Evolutionary conservation across 352 stramenopile species (phyloP), one percentile per base, ranked within the genome.

Genomic region (Phytopythium delawarense): DNA sequence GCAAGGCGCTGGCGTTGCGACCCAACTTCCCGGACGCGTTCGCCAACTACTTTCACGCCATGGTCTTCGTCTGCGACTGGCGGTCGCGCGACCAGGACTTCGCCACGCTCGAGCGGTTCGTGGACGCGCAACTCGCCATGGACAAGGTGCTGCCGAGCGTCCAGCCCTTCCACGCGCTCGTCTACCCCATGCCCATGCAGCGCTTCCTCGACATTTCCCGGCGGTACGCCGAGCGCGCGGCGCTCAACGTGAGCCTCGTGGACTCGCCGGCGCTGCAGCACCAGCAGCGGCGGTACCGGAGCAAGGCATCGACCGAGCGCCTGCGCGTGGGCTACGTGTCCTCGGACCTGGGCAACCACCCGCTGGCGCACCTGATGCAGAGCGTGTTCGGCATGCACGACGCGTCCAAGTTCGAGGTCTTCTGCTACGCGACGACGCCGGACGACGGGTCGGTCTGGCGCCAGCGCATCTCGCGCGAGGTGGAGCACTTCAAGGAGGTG

Each of bases 31-130:
- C 87, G 0, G 92, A 98, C 49, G 92, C 93, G 34, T 96, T 97
- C 57, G 85, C 86, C 32, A 98, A 97, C 70, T 95, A 97, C 52
- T 92, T 97, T 46, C 91, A 98, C 72, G 84, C 90, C 37, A 89
- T 97, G 70, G 69, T 94, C 45, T 91, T 97, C 64, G 86, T 98
- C 56, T 98, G 94, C 65, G 93, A 98, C 74, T 98, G 94, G 94
- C 74, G 71, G 18, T 81, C 74, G 37, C 79, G 92, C 13, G 79
- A 88, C 25, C 72, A 85, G 7, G 87, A 98, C 60, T 88, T 97
- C 34, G 70, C 77, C 25, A 78, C 69, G 57, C 71, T 98, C 23
- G 66, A 84, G 50, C 56, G 59, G 23, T 89, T 92, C 49, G 59
- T 92, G 30, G 79, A 90, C 52, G 72, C 80, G 55, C 81, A 92